Base-by-base conservation (phyloP, 2,329 filamentous ascomycete genomes). In the Arthroderma uncinatum region DNA sequence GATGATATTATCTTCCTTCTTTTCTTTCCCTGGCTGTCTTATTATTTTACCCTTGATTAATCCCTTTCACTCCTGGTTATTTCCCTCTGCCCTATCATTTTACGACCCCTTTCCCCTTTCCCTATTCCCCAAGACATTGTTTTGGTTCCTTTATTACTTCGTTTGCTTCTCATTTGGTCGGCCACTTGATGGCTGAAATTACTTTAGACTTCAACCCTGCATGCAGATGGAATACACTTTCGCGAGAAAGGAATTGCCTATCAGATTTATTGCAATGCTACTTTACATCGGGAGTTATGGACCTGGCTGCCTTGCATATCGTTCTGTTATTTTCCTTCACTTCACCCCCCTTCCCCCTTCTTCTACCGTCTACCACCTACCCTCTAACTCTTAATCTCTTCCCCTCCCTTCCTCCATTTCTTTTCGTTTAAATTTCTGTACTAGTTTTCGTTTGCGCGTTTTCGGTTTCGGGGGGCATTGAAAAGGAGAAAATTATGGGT, bases 391-490 rank as follows among this genome's bases (percentile, higher is more conserved):
- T 5, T 34, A 6, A 34, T 34, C 6, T 34, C 6, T 34, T 34
- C 33, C n/a, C n/a, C n/a, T n/a, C n/a, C n/a, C n/a, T n/a, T n/a
- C 23, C 16, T 9, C 6, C 4, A 19, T 42, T 40, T 19, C 39
- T 19, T 19, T 42, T 1, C n/a, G 7, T 42, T 42, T 42, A 8
- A 40, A 40, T 14, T 14, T 40, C 37, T 10, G 7, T 2, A 19
- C 12, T 47, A 7, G 40, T 10, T 48, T 48, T 48, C 28, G 8
- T 23, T 14, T 19, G 7, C 39, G 6, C 16, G 44, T 50, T 10
- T 50, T 37, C 9, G 44, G 44, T 50, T 19, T 50, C 44, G 44
- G 44, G 44, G 44, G 44, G 44, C 44, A 50, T 50, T 50, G 44
- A 16, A 50, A 50, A 19, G 44, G 44, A 50, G 44, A 50, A 50